Base-by-base conservation (phyloP, 2,329 filamentous ascomycete species). In the Penicillium sclerotigenum region DNA sequence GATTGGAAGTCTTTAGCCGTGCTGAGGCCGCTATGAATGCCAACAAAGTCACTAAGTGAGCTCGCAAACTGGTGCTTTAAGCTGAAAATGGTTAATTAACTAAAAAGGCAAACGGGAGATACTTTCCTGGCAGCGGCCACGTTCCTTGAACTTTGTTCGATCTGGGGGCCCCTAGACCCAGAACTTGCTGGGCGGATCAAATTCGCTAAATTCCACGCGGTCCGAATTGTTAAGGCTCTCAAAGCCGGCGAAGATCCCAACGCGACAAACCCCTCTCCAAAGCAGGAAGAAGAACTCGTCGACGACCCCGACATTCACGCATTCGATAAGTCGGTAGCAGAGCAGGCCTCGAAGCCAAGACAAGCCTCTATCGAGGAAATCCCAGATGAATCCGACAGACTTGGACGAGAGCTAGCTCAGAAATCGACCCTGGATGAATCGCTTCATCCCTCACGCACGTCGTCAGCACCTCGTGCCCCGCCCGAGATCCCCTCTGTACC, bases 131-230 rank as follows among this genome's bases (percentile, higher is more conserved):
- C 95, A 1, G 90, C 94, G 0, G 87, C 90, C 0, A 96, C 91
- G 0, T 97, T 99, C 73, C 86, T 97, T 68, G 91, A 97, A 64
- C 80, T 97, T 5, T 83, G 90, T 54, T 87, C 87, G 61, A 88
- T 96, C 67, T 99, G 93, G 91, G 87, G 86, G 6, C 75, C 83
- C 0, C 77, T 87, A 11, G 90, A 96, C 33, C 76, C 83, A 1
- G 91, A 97, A 68, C 85, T 87, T 20, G 81, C 86, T 37, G 84
- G 91, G 52, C 97, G 96, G 79, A 91, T 93, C 75, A 97, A 95
- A 73, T 99, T 90, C 71, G 91, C 93, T 40, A 99, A 97, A 74
- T 99, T 90, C 82, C 95, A 97, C 72, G 92, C 93, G 2, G 79
- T 93, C 34, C 85, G 94, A 56, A 99, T 99, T 68, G 81, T 89